These are phyloP conservation scores for Glonium stellatum DNA, from an alignment of 495 filamentous ascomycete genomes.

Conservation along the genomic window DNA sequence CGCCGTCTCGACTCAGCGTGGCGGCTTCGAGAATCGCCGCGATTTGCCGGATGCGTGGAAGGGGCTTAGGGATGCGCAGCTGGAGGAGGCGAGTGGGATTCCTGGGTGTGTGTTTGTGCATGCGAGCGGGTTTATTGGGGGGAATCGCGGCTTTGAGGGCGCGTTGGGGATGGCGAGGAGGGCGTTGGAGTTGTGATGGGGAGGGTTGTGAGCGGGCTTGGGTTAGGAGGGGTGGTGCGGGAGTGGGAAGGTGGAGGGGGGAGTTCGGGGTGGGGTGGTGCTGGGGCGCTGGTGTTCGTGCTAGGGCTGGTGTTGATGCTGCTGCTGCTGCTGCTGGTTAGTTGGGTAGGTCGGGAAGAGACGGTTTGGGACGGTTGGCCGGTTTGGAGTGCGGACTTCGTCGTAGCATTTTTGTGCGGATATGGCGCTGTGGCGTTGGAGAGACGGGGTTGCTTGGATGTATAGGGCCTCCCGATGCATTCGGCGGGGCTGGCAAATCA, in stretches of 20 bases:
- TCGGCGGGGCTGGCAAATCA: too few species aligned
- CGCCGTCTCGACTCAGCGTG: constrained; percentile 68
- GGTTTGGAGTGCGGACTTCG: too few species aligned
- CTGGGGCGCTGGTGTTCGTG: too few species aligned
- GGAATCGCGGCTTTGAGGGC: constrained; percentile 86
- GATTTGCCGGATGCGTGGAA: constrained; percentile 86
- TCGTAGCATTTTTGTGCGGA: too few species aligned
- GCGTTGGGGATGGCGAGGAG: constrained; percentile 77
- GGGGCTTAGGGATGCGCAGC: constrained; percentile 74
- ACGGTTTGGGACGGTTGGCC: too few species aligned
- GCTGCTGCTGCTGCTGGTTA: too few species aligned
- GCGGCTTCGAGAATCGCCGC: constrained; percentile 84
- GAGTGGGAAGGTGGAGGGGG: neutral
- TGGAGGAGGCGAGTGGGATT: constrained; percentile 67
- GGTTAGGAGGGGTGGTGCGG: neutral
- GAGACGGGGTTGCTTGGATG: too few species aligned
- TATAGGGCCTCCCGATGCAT: too few species aligned
- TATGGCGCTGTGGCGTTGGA: too few species aligned
- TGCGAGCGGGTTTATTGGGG: constrained; percentile 91
- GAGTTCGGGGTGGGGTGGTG: too few species aligned
- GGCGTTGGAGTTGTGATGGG: constrained; percentile 48
- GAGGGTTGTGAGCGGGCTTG: neutral
- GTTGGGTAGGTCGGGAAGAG: too few species aligned
- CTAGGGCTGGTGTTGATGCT: too few species aligned
- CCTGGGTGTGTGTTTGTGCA: constrained; percentile 85